These are phyloP conservation scores for Tuber aestivum DNA, from an alignment of 495 filamentous ascomycete genomes.

Conservation along the genomic window DNA sequence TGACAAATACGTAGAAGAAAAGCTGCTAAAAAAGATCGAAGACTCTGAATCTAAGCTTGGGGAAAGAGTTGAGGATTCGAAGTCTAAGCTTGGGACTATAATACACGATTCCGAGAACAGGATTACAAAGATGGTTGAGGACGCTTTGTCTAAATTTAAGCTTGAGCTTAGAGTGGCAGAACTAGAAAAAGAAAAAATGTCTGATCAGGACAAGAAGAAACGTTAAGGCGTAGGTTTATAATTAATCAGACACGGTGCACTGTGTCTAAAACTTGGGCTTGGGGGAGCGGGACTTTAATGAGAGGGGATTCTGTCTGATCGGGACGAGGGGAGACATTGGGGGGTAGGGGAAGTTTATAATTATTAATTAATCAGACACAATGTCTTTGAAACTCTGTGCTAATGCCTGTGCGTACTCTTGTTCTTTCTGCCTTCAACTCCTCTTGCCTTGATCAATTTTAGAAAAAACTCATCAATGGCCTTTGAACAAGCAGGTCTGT, in stretches of 20 bases:
- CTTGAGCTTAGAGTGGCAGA: background rate
- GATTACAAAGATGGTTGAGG: background rate
- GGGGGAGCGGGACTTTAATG: background rate
- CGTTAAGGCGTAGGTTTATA: background rate
- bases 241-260: background rate
- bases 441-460: background rate
- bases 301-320: background rate
- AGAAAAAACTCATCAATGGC: slow-evolving; percentile 8
- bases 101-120: background rate
- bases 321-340: background rate
- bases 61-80: background rate
- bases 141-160: background rate
- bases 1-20: background rate
- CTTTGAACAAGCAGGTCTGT: background rate
- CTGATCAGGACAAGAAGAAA: background rate
- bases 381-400: background rate
- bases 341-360: background rate
- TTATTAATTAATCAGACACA: background rate
- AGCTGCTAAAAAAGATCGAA: background rate
- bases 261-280: background rate
- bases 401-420: background rate
- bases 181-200: background rate
- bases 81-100: background rate
- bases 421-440: background rate
- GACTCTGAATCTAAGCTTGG: background rate